Evolutionary conservation across 129 eudicot species (phyloP), one percentile per base, ranked within the genome.

Genomic region (Artemisia tridentata): DNA sequence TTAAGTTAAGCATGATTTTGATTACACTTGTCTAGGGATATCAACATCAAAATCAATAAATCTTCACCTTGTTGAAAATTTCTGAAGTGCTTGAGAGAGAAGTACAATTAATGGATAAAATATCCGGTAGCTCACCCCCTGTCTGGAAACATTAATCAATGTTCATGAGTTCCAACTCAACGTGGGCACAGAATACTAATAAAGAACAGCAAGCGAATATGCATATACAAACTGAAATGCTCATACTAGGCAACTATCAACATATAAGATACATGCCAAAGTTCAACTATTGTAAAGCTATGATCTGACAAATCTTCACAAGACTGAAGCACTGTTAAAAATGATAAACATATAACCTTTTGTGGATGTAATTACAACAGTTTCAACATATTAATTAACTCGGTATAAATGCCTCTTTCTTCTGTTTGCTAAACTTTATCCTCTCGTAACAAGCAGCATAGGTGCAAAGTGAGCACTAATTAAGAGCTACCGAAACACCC

Each of bases 51-150:
- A 16, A 41, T 63, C 9, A 17, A 63, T 63, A 34, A 38, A 20
- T 23, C 21, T 9, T 14, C 11, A 63, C 68, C 97, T 95, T 90
- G 83, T 72, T 81, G 73, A 91, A 91, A 71, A 88, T 78, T 34
- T 91, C 95, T 18, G 69, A 72, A 48, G 77, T 72, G 62, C 10
- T 72, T 72, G 77, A 48, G 50, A 61, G 52, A 61, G 77, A 72
- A 17, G 77, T 72, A 62, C 77, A 72, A 43, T 49, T 61, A 25
- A 72, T 27, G 56, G 49, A 14, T 61, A 72, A 48, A 11, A 61
- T 29, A 49, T 72, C 69, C 3, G 89, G 97, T 45, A 76, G 72
- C 74, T 82, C 81, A 64, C 84, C 63, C 43, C 80, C 81, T 50
- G 76, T 89, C 99, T 90, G 95, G 1, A 15, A 63, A 41, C 67